Evolutionary conservation across 2,329 filamentous ascomycete genomes (phyloP).

Genomic region (Diaporthe humulicola): DNA sequence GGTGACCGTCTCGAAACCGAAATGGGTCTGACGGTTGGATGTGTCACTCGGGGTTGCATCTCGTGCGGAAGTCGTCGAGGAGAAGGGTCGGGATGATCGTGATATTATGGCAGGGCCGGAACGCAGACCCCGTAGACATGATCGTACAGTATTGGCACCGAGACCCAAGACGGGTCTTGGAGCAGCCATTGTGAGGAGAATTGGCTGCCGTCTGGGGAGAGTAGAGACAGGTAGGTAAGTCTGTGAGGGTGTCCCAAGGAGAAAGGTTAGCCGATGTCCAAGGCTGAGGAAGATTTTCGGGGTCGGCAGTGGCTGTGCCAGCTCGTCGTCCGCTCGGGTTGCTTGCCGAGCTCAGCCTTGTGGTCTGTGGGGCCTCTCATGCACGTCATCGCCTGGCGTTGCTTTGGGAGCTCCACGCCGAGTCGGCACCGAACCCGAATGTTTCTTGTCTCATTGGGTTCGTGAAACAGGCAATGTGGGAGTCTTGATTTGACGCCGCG

Average conservation of each 20-base stretch:
- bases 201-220: background rate
- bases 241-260: background rate
- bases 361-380: background rate
- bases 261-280: conserved; percentile 10
- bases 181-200: conserved; percentile 25
- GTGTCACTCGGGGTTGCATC: conserved; percentile 37
- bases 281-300: conserved; percentile 36
- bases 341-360: conserved; percentile 36
- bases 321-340: conserved; percentile 13
- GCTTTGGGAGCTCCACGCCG: conserved; percentile 3
- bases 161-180: conserved; percentile 27
- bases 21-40: conserved; percentile 80
- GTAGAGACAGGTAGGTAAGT: background rate
- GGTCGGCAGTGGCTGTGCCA: conserved; percentile 24
- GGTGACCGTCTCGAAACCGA: conserved; percentile 88
- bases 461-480: no score
- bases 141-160: conserved; percentile 25
- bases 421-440: conserved; percentile 27
- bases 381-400: conserved; percentile 29
- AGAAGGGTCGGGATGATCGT: conserved; percentile 30
- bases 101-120: conserved; percentile 31
- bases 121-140: conserved; percentile 29
- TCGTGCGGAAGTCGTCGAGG: conserved; percentile 25
- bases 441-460: background rate
- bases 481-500: background rate